These are phyloP conservation scores for Phaffomyces opuntiae DNA, from an alignment of 805 yeast genomes.

Conservation along the genomic window DNA sequence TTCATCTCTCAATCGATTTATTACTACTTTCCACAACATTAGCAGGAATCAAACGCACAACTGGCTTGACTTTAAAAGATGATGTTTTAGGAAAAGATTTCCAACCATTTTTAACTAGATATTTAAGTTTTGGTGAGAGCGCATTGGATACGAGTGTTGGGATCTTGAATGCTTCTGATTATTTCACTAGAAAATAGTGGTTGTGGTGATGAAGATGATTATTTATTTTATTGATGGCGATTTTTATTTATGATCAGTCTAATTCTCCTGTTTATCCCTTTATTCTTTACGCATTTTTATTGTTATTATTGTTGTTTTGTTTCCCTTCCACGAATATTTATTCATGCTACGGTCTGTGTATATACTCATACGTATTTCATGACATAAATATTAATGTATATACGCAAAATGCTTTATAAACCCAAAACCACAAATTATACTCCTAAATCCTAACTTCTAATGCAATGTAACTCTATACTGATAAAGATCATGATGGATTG, in stretches of 20 bases:
- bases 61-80: constrained; percentile 59
- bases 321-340: too few relatives aligned
- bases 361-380: too few relatives aligned
- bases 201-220: background rate
- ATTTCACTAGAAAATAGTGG: constrained; percentile 52
- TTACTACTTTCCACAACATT: constrained; percentile 57
- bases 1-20: constrained; percentile 54
- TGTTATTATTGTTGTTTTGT: too few relatives aligned
- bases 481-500: constrained; percentile 2
- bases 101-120: constrained; percentile 50
- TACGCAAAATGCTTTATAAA: too few relatives aligned
- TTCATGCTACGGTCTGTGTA: background rate
- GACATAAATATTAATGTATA: too few relatives aligned
- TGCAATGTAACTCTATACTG: background rate
- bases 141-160: constrained; percentile 67
- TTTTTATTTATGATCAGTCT: background rate
- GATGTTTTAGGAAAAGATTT: constrained; percentile 38
- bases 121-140: constrained; percentile 81
- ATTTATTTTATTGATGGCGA: too few relatives aligned
- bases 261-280: background rate
- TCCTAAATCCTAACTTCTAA: background rate
- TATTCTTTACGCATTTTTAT: too few relatives aligned
- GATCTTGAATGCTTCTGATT: constrained; percentile 61
- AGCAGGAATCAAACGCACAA: constrained; percentile 66
- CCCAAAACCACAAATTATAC: too few relatives aligned